Conservation (phyloP, 257 asterid species). For the Jacaranda mimosifolia region DNA sequence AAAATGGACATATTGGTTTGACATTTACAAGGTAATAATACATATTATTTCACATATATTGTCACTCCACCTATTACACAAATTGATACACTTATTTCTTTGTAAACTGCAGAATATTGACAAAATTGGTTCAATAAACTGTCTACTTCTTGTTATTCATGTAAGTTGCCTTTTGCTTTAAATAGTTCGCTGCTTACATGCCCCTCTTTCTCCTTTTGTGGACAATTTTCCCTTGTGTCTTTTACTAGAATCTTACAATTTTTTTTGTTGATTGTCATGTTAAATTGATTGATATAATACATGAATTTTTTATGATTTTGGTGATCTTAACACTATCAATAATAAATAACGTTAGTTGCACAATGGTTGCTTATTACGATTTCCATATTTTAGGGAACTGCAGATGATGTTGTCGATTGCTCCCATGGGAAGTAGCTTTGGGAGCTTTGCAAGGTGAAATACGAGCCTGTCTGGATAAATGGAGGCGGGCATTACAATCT, state of each 20-base stretch:
- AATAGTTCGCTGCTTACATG: background rate
- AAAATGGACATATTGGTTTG: constrained; percentile 75
- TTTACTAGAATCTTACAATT: background rate
- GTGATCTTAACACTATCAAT: background rate
- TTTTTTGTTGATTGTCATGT: background rate
- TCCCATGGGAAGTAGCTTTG: constrained; percentile 81
- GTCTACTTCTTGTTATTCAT: constrained; percentile 80
- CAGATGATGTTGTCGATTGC: constrained; percentile 83
- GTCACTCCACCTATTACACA: constrained; percentile 2
- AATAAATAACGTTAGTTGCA: background rate
- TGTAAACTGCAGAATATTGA: constrained; percentile 68
- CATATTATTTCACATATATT: constrained; percentile 18
- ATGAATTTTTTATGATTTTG: background rate
- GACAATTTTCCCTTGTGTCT: no score
- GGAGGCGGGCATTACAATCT: constrained; percentile 88
- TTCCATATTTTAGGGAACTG: constrained; percentile 62
- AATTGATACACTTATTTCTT: background rate
- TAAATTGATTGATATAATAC: background rate
- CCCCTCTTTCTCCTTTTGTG: constrained; percentile 3
- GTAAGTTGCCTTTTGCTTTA: constrained; percentile 49
- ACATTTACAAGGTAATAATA: constrained; percentile 67
- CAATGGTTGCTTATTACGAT: no score
- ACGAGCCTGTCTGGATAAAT: constrained; percentile 72
- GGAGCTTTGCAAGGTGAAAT: constrained; percentile 70
- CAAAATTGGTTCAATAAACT: constrained; percentile 66